A percentile compares a stretch with the other conserved stretches of the same genome.
Conservation (phyloP, 2,329 filamentous ascomycete genomes). For the Xylaria sp. region DNA sequence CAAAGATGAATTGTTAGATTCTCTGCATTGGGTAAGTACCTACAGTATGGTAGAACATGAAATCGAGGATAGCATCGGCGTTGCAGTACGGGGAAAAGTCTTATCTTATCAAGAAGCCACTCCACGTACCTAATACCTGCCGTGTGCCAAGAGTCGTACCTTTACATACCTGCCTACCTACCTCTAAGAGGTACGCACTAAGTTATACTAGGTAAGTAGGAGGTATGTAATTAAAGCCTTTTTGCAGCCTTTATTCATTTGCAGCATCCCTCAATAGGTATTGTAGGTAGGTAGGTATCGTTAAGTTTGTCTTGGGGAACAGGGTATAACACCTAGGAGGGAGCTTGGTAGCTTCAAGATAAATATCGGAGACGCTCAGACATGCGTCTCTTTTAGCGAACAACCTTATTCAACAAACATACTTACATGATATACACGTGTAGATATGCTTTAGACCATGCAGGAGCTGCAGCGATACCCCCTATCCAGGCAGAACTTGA, state of each 20-base stretch:
- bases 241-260: no score
- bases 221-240: no score
- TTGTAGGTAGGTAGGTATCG: no score
- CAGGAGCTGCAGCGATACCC: background rate
- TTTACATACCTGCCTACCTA: background rate
- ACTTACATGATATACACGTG: no score
- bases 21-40: background rate
- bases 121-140: background rate
- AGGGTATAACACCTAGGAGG: no score
- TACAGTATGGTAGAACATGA: background rate
- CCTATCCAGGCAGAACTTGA: no score
- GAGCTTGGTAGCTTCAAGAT: no score
- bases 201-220: no score
- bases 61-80: background rate
- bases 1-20: background rate
- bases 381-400: background rate
- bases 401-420: background rate
- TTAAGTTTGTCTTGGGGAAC: no score
- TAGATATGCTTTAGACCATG: background rate
- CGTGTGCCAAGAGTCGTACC: background rate
- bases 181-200: no score
- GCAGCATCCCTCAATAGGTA: no score
- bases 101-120: constrained; percentile 24
- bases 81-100: background rate
- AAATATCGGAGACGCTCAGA: background rate